Evolutionary conservation across 352 stramenopile genomes (phyloP).

Genomic region (Phytophthora pseudosyringae): DNA sequence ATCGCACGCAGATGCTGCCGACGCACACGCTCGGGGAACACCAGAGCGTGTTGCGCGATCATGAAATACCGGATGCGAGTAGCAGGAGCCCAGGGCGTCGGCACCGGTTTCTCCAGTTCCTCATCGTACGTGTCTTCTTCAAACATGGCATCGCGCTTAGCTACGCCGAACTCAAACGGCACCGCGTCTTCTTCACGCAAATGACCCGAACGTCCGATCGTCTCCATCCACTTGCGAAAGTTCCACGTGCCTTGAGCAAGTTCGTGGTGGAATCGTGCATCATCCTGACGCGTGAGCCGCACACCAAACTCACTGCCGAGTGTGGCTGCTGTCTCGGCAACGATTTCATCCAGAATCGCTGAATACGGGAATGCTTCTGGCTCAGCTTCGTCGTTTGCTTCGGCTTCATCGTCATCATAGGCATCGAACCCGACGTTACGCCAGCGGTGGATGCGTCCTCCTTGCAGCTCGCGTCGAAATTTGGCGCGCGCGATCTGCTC

Average conservation of each 20-base stretch:
- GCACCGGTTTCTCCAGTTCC: conserved; percentile 1
- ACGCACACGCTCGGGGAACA: conserved; percentile 48
- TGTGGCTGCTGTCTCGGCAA: conserved; percentile 46
- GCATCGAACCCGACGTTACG: conserved; percentile 3
- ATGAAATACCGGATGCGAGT: conserved; percentile 61
- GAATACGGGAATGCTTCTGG: conserved; percentile 48
- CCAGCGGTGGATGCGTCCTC: conserved; percentile 31
- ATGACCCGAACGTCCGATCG: conserved; percentile 45
- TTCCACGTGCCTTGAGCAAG: conserved; percentile 49
- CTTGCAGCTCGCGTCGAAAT: conserved; percentile 54
- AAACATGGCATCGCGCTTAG: conserved; percentile 1
- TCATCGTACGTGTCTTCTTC: conserved; percentile 12
- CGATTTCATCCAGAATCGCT: conserved; percentile 52
- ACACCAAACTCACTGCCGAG: conserved; percentile 53
- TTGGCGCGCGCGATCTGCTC: conserved; percentile 59
- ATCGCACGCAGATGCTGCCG: conserved; percentile 49
- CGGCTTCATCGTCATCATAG: neutral
- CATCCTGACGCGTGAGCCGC: conserved; percentile 45
- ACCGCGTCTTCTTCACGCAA: conserved; percentile 59
- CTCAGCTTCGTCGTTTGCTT: neutral
- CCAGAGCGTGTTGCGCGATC: conserved; percentile 49
- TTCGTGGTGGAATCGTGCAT: conserved; percentile 45
- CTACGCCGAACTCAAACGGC: conserved; percentile 20
- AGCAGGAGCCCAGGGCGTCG: conserved; percentile 46
- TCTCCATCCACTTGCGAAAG: conserved; percentile 51